Evolutionary conservation across 345 rosid genomes (phyloP).

Genomic region (Eucalyptus pumila): DNA sequence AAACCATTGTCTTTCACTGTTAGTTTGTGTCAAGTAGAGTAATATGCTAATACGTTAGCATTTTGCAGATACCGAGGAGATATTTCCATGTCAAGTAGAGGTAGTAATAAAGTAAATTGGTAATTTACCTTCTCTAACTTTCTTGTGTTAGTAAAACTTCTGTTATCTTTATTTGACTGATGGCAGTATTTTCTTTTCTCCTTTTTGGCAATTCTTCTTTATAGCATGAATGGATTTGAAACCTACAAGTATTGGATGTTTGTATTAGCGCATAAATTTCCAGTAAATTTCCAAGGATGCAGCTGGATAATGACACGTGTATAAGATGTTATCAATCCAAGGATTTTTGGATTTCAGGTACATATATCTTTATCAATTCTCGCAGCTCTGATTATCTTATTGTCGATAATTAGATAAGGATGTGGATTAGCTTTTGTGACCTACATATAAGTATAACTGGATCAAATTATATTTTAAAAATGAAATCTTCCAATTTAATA

Average conservation of each 20-base stretch:
- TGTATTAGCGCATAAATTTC: neutral
- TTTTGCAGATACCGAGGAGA: neutral
- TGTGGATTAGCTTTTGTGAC: neutral
- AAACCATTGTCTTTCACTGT: neutral
- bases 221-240: too few relatives aligned
- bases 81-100: neutral
- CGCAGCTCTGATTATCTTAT: neutral
- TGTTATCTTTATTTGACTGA: too few relatives aligned
- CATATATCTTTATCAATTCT: neutral
- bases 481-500: neutral
- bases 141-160: too few relatives aligned
- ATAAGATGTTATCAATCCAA: neutral
- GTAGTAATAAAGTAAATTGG: too few relatives aligned
- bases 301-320: neutral
- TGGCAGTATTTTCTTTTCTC: too few relatives aligned
- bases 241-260: too few relatives aligned
- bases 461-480: too few relatives aligned
- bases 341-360: neutral
- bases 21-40: too few relatives aligned
- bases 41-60: neutral
- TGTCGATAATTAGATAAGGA: neutral
- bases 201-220: too few relatives aligned
- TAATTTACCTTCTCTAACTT: too few relatives aligned
- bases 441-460: neutral
- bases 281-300: neutral